Conservation (phyloP, 495 filamentous ascomycete species). For the Xylaria curta region DNA sequence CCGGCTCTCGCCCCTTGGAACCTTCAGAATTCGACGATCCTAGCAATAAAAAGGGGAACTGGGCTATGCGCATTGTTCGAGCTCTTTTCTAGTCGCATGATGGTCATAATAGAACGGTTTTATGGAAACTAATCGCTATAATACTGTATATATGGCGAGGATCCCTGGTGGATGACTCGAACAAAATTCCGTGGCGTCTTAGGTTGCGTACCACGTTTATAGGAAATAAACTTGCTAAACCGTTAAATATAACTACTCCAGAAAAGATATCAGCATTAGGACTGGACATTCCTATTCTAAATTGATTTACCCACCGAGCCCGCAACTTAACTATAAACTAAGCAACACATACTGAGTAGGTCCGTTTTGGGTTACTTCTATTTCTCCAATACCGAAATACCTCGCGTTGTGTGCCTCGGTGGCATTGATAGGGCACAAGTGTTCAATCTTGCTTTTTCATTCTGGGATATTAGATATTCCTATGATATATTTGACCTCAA, state of each 20-base stretch:
- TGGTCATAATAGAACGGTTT: background rate
- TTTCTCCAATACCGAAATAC: no score
- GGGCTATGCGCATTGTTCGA: constrained; percentile 39
- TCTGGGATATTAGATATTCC: background rate
- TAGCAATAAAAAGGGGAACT: constrained; percentile 38
- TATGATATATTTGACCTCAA: background rate
- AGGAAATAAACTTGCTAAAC: background rate
- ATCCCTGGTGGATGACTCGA: background rate
- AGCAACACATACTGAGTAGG: no score
- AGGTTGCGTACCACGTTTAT: background rate
- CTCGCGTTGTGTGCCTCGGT: no score
- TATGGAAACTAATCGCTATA: background rate
- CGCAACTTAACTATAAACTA: no score
- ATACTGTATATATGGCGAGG: background rate
- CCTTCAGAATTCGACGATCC: constrained; percentile 32
- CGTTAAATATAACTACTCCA: background rate
- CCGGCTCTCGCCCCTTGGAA: constrained; percentile 37
- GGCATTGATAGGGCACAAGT: background rate
- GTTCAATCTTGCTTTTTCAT: background rate
- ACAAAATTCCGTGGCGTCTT: background rate
- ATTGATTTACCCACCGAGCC: no score
- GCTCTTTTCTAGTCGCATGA: constrained; percentile 41
- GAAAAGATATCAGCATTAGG: background rate
- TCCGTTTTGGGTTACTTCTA: no score
- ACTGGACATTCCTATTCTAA: background rate